Evolutionary conservation across 2,329 filamentous ascomycete species (phyloP), one percentile per base, ranked within the genome.

Genomic region (Colletotrichum sp.): DNA sequence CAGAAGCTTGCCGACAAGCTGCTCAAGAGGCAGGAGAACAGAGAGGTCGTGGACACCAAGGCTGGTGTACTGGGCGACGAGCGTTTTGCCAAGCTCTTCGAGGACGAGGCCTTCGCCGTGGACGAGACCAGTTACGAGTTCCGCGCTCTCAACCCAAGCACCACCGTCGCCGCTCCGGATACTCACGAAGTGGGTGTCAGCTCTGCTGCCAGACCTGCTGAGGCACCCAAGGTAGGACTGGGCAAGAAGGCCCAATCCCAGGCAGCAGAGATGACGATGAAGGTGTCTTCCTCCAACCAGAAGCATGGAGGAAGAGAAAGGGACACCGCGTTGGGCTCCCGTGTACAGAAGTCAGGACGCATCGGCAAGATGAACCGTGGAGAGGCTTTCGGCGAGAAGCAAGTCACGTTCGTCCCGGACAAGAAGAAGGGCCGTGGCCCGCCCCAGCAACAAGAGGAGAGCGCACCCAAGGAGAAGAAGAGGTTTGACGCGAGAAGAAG

Each of bases 91-190:
- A 92, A 93, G 79, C 86, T 99, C 77, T 99, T 99, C 86, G 93
- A 98, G 82, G 95, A 99, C 83, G 94, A 96, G 80, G 96, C 98
- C 73, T 99, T 98, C 84, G 92, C 92, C 80, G 94, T 99, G 75
- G 96, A 99, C 83, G 97, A 99, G 86, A 93, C 87, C 52, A 98
- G 94, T 78, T 90, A 92, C 80, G 96, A 99, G 84, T 99, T 98
- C 88, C 92, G 93, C 75, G 90, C 93, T 61, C 92, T 98, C 85
- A 99, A 99, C 83, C 95, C 97, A 6, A 98, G 95, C 84, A 97
- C 95, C 6, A 81, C 67, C 32, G 72, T 75, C n/a, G 43, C 67
- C 28, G 68, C 77, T 77, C 77, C 71, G 74, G 77, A 76, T 72
- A 26, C 65, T 43, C 71, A 76, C 71, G 74, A 75, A 36, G 67